Conservation (phyloP, 352 stramenopile species). For the Peronospora farinosa region DNA sequence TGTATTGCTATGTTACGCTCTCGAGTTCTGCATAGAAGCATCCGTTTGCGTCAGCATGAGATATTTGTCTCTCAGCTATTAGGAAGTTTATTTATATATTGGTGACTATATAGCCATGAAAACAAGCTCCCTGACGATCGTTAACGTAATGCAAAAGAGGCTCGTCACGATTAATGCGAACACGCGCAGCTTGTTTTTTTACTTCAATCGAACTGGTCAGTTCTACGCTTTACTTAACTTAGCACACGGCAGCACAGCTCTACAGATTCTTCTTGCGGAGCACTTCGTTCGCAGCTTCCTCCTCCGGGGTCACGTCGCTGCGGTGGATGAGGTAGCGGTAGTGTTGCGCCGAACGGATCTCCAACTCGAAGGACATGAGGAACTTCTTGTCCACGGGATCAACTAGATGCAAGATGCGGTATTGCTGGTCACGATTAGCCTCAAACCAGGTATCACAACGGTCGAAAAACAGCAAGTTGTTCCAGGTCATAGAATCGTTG, state of each 20-base stretch:
- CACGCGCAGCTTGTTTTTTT: not conserved
- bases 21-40: too few relatives aligned
- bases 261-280: constrained; percentile 60
- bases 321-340: constrained; percentile 65
- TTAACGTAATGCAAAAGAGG: too few relatives aligned
- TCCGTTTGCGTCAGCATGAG: too few relatives aligned
- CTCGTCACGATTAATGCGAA: too few relatives aligned
- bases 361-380: constrained; percentile 61
- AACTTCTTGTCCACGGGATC: constrained; percentile 59
- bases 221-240: constrained; percentile 1
- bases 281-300: constrained; percentile 47
- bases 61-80: too few relatives aligned
- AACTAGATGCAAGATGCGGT: constrained; percentile 59
- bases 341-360: constrained; percentile 64
- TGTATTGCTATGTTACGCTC: too few relatives aligned
- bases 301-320: constrained; percentile 40
- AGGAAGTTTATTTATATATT: too few relatives aligned
- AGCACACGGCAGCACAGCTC: constrained; percentile 11
- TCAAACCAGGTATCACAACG: constrained; percentile 61
- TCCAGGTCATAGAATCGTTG: constrained; percentile 63
- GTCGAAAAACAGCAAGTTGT: constrained; percentile 69
- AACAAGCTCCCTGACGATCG: too few relatives aligned
- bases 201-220: constrained; percentile 16
- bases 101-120: too few relatives aligned
- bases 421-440: constrained; percentile 63